A percentile compares a stretch with the other conserved stretches of the same genome.
phyloP scores from a whole-genome alignment of 192 early-diverging fungal genomes.

The Backusella liffmaniae region DNA sequence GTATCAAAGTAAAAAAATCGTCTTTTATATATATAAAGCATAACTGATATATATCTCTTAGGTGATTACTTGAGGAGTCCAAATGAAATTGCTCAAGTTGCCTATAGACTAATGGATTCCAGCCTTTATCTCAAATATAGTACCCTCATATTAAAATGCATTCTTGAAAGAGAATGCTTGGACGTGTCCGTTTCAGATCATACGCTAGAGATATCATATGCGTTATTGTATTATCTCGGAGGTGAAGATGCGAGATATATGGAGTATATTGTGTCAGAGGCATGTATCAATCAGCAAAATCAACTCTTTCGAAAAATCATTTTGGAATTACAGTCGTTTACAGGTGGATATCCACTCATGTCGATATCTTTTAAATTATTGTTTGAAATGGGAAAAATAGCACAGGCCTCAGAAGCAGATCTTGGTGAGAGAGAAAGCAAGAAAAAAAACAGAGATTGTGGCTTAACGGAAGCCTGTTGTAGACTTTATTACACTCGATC shows the following conservation, averaged over 20 bases:
- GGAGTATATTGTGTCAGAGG: constrained; percentile 35
- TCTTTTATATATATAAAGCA: neutral
- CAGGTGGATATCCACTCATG: neutral
- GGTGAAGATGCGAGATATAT: constrained; percentile 44
- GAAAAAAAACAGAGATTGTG: no score
- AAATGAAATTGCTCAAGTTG: constrained; percentile 41
- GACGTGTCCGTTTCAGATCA: neutral
- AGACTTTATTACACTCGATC: neutral
- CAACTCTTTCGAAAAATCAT: constrained; percentile 51
- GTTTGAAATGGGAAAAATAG: constrained; percentile 5
- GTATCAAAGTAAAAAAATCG: constrained; percentile 27
- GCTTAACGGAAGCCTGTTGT: neutral
- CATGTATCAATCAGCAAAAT: constrained; percentile 6
- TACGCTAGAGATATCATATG: constrained; percentile 44
- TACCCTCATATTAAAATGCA: constrained; percentile 23
- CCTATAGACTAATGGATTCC: constrained; percentile 54
- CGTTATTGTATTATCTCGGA: constrained; percentile 44
- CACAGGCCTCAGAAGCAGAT: neutral
- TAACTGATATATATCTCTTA: constrained; percentile 16
- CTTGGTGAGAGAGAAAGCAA: neutral
- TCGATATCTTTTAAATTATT: neutral
- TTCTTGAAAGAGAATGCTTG: constrained; percentile 26
- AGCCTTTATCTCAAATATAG: constrained; percentile 40
- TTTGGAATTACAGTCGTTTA: constrained; percentile 33
- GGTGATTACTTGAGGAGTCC: constrained; percentile 46